phyloP scores from a whole-genome alignment of 352 stramenopile species.

The Saprolegnia parasitica region DNA sequence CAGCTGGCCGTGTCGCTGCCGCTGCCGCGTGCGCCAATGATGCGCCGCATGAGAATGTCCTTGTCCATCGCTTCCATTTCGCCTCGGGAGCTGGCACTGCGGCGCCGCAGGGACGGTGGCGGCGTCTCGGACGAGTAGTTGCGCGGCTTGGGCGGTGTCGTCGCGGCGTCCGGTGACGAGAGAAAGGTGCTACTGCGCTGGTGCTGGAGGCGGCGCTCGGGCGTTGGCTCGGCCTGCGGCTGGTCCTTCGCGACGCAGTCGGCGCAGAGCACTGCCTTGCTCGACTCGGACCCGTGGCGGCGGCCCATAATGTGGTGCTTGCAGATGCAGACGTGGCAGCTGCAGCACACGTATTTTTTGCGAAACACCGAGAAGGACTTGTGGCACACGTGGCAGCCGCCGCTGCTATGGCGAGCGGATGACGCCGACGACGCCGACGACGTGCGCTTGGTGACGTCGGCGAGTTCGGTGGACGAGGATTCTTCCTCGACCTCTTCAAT shows the following conservation, averaged over 20 bases:
- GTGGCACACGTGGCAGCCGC: constrained; percentile 74
- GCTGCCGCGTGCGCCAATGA: constrained; percentile 6
- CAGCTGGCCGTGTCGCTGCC: constrained; percentile 14
- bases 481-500: constrained; percentile 27
- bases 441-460: not conserved
- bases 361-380: constrained; percentile 84
- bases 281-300: constrained; percentile 49
- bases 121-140: not conserved
- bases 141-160: constrained; percentile 1
- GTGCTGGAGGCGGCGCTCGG: not conserved
- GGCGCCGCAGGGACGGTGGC: constrained; percentile 5
- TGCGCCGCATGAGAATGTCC: constrained; percentile 4
- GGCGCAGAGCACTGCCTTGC: constrained; percentile 62
- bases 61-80: constrained; percentile 19
- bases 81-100: not conserved
- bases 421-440: constrained; percentile 6
- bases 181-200: constrained; percentile 10
- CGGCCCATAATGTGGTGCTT: constrained; percentile 79
- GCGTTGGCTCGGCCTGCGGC: not conserved
- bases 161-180: not conserved
- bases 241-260: constrained; percentile 46
- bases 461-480: not conserved
- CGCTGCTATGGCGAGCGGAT: not conserved
- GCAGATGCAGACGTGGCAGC: constrained; percentile 68
- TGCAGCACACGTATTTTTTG: constrained; percentile 84